Evolutionary conservation across 352 stramenopile genomes (phyloP), one percentile per base, ranked within the genome.

Genomic region (Pythium coloratum): DNA sequence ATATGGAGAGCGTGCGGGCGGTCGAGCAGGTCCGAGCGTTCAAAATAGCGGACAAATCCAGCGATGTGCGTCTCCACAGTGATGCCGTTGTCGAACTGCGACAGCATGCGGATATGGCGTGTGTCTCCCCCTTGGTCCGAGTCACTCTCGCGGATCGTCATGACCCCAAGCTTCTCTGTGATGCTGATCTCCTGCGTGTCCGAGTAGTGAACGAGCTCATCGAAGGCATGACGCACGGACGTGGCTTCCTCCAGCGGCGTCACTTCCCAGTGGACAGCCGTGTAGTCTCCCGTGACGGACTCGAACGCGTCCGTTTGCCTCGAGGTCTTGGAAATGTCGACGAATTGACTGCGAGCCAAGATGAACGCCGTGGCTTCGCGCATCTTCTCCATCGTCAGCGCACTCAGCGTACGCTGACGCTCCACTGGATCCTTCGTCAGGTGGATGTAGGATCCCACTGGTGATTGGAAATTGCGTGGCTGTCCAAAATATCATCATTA

Each of bases 111-210:
- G n/a, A 5, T 55, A 7, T 63, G 57, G 20, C 5, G 16, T 6
- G 26, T 24, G 20, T 24, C 20, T 24, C 20, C 20, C 40, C n/a
- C 24, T 30, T 18, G 58, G 10, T 62, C 66, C 5, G 30, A 18
- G 40, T 64, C 57, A 33, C 53, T 66, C 38, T 73, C 66, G 8
- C 66, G 60, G 28, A 73, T 65, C 34, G 66, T 66, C 6, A 73
- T 30, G 12, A 68, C 42, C 0, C 66, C 60, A 1, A 73, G 36
- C 18, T 66, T 67, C 30, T 72, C 66, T 6, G 42, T 62, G 54
- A 72, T 59, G 18, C 38, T 69, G 30, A 69, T 55, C 30, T 73
- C 66, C 33, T 66, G 55, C 1, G 54, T 66, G 6, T 62, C 34
- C 2, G 38, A 32, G 20, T 66, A 69, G 36, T 73, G 53, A 12